Evolutionary conservation across 2,329 filamentous ascomycete genomes (phyloP), one percentile per base, ranked within the genome.

Genomic region (Macrophomina tecta): DNA sequence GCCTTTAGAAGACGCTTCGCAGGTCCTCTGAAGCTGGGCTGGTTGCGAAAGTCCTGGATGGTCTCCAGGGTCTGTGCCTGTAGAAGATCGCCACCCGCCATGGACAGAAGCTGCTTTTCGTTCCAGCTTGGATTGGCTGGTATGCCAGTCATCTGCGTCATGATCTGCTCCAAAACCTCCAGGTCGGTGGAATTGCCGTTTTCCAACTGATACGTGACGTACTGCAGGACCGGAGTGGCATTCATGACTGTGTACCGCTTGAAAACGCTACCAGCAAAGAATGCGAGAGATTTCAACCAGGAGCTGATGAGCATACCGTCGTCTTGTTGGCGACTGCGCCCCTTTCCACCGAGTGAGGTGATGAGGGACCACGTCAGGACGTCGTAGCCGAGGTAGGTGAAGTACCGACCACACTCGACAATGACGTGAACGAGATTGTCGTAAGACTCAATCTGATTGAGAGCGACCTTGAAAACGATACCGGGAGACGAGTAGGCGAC

Each of bases 381-480:
- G 77, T 99, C 95, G 76, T 97, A 97, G 0, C 92, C 94, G 45
- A 99, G 82, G 65, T 92, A 89, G 1, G 94, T 97, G 72, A 98
- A 97, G 76, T 97, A 97, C 73, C 92, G 90, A 46, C 92, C 93
- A 74, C 94, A 97, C 76, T 97, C 93, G 14, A 98, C 94, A 69
- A 99, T 92, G 5, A 93, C 92, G 69, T 97, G 92, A 66, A 97
- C 97, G 68, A 99, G 86, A 75, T 98, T 99, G 75, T 91, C 91
- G 77, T 99, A 99, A 0, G 91, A 90, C 78, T 99, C 94, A 68
- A 97, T 92, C 77, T 97, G 94, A 69, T 90, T 90, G 67, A 99
- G 88, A 6, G 94, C 93, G 66, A 94, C 91, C 73, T 89, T 89
- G 81, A 97, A 97, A 30, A 98, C 94, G 66, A 97, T 86, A 32